Evolutionary conservation across 2,329 filamentous ascomycete genomes (phyloP), one percentile per base, ranked within the genome.

Genomic region (Verticillium nonalfalfae): DNA sequence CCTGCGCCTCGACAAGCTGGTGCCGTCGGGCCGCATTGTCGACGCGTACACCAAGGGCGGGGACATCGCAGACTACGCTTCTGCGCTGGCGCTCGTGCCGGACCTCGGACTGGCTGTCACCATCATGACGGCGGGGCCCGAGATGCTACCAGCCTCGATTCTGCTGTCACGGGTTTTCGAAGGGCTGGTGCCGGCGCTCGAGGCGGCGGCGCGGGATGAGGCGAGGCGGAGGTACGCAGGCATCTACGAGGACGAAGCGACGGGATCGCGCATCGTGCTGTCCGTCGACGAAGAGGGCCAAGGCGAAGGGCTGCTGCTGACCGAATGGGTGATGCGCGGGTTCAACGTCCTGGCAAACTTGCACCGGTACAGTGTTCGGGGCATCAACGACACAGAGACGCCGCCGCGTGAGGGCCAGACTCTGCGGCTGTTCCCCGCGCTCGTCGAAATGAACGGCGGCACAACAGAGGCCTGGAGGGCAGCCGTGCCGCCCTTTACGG

Each of bases 31-130:
- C 33, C 75, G 77, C 3, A 65, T 78, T 1, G 68, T 81, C 14
- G 79, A 82, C 33, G 59, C 82, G 2, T 81, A 81, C 68, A 75
- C 76, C 31, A 83, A 83, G 66, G 69, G 66, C 2, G 81, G 80
- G 2, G 75, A 77, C 60, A 63, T 80, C 2, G 74, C 75, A 15
- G 60, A 68, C 14, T 82, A 81, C 67, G 73, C 76, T 64, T 66
- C 74, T 3, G 65, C 71, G 2, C 65, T 80, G 0, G 74, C 71
- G 18, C 66, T 83, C 2, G 68, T 83, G 0, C 78, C 79, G 0
- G 79, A 82, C 64, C 81, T 81, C 64, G 75, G 76, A 56, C 63
- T 81, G 7, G 75, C 75, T 35, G 67, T 80, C 59, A 72, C 73
- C 5, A 66, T 81, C 11, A 65, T 82, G 57, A 70, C 70, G 0